Evolutionary conservation across 192 early-diverging fungal species (phyloP), one percentile per base, ranked within the genome.

Genomic region (Gonapodya sp.): DNA sequence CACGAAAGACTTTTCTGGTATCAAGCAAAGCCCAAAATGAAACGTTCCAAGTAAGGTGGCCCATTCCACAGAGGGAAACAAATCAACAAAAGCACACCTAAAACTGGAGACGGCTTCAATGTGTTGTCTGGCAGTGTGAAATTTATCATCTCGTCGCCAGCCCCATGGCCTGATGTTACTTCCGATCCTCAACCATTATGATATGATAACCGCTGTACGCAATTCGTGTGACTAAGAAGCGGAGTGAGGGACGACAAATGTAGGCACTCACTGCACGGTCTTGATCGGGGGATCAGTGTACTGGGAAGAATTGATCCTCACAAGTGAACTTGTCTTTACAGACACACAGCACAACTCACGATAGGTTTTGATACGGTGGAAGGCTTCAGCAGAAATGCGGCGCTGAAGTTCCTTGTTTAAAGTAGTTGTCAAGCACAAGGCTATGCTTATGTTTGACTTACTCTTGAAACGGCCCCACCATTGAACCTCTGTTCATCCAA

Each of bases 391-490:
- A 86, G 86, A 83, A 95, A 95, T 0, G 94, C 94, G 18, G 92
- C 94, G 36, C 46, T 64, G 46, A 24, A 24, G 24, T n/a, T n/a
- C n/a, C n/a, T n/a, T n/a, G n/a, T n/a, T n/a, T n/a, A n/a, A n/a
- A n/a, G n/a, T n/a, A n/a, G n/a, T n/a, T n/a, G n/a, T n/a, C n/a
- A n/a, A n/a, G n/a, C n/a, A n/a, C n/a, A n/a, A n/a, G n/a, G n/a
- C n/a, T n/a, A n/a, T n/a, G n/a, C n/a, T n/a, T n/a, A n/a, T n/a
- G n/a, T n/a, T 16, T 24, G 46, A 64, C 46, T 24, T 24, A 64
- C 46, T 93, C 91, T 83, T 95, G 93, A 83, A 95, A 95, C 0
- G 89, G 83, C 0, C 91, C 93, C 0, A 93, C 93, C 91, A 91
- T 91, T 33, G 88, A 87, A 36, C 92, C 94, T 37, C 95, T 88